phyloP scores from a whole-genome alignment of 225 moss, liverwort and hornwort genomes.

The Antitrichia curtipendula region DNA sequence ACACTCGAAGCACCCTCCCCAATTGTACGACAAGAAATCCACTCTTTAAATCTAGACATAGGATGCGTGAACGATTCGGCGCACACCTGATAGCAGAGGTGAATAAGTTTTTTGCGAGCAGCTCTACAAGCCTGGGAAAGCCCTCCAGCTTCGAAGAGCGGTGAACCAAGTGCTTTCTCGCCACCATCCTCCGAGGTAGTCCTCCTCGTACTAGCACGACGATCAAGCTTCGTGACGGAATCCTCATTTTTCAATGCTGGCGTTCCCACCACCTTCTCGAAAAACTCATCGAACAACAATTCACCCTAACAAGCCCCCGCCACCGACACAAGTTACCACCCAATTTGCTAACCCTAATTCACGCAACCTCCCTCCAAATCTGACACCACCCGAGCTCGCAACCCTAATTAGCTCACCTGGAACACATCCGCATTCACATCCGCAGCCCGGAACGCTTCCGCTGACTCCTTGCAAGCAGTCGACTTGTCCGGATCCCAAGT shows the following conservation, averaged over 20 bases:
- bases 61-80: neutral
- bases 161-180: conserved; percentile 18
- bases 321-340: neutral
- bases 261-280: conserved; percentile 52
- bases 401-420: conserved; percentile 29
- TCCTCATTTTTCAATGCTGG: conserved; percentile 44
- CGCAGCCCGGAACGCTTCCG: conserved; percentile 13
- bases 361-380: neutral
- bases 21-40: neutral
- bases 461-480: conserved; percentile 1
- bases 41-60: neutral
- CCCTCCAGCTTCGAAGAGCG: conserved; percentile 64
- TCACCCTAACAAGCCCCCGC: conserved; percentile 34
- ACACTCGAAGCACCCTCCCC: neutral
- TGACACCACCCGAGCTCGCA: neutral
- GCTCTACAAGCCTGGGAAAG: conserved; percentile 60
- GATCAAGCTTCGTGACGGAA: conserved; percentile 9
- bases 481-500: conserved; percentile 47
- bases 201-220: conserved; percentile 5
- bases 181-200: conserved; percentile 10
- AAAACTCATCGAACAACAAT: conserved; percentile 80
- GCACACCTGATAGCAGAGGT: conserved; percentile 65
- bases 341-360: neutral
- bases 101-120: conserved; percentile 71
- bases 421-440: conserved; percentile 19